Conservation (phyloP, 805 yeast genomes). For the Starmerella bombi region DNA sequence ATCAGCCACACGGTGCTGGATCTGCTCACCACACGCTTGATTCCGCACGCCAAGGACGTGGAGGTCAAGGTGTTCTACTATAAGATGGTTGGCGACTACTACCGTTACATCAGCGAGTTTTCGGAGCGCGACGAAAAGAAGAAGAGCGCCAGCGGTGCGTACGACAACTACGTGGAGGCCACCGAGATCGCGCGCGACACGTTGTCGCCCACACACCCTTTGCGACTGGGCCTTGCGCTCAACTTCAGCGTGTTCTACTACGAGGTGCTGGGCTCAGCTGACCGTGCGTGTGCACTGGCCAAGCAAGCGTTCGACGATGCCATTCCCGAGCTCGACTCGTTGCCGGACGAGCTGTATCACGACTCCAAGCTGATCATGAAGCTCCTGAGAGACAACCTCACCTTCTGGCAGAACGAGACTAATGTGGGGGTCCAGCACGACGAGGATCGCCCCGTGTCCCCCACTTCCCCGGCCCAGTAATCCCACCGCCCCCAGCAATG, state of each 20-base stretch:
- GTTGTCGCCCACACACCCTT: conserved; percentile 97
- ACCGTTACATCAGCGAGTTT: conserved; percentile 96
- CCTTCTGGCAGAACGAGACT: conserved; percentile 84
- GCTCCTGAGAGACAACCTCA: conserved; percentile 93
- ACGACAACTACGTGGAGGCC: conserved; percentile 90
- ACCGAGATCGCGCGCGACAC: conserved; percentile 94
- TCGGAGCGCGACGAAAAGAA: conserved; percentile 84
- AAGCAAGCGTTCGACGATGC: conserved; percentile 99
- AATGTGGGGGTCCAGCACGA: conserved; percentile 8
- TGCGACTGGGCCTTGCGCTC: conserved; percentile 93
- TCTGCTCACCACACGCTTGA: conserved; percentile 78
- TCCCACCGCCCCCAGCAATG: too few relatives aligned
- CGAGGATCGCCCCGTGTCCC: conserved; percentile 2
- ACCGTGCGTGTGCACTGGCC: conserved; percentile 97
- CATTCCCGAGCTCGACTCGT: conserved; percentile 93
- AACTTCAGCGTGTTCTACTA: conserved; percentile 97
- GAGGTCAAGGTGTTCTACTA: conserved; percentile 96
- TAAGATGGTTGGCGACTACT: conserved; percentile 99
- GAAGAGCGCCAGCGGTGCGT: conserved; percentile 80
- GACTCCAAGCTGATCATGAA: conserved; percentile 98
- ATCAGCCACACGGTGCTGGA: conserved; percentile 88
- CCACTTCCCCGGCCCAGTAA: too few relatives aligned
- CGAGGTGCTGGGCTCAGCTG: conserved; percentile 96
- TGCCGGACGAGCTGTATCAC: conserved; percentile 95
- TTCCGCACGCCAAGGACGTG: conserved; percentile 89